phyloP scores from a whole-genome alignment of 1,139 yeast species.

The Debaryomyces sp. region DNA sequence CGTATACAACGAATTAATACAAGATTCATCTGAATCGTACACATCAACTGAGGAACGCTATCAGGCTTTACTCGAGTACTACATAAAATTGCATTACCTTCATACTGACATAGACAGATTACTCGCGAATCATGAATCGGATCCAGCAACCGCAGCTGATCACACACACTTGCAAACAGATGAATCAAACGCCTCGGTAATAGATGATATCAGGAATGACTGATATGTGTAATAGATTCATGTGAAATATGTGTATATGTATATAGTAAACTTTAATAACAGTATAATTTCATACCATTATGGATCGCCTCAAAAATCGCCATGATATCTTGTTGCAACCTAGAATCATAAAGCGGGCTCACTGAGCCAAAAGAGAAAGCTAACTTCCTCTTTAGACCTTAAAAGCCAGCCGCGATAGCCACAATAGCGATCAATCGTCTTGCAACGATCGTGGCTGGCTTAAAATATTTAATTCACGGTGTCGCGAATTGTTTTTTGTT shows the following conservation, averaged over 20 bases:
- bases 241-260: not conserved
- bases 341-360: not conserved
- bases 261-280: not conserved
- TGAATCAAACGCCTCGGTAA: not conserved
- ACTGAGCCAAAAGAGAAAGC: not conserved
- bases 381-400: not conserved
- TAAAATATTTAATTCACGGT: slow-evolving; percentile 1
- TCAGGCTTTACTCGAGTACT: slow-evolving; percentile 1
- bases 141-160: not conserved
- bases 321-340: not conserved
- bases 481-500: slow-evolving; percentile 4
- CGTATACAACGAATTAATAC: not conserved
- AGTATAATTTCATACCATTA: not conserved
- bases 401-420: not conserved
- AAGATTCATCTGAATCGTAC: slow-evolving; percentile 1
- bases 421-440: not conserved
- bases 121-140: not conserved
- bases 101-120: not conserved
- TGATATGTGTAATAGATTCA: not conserved
- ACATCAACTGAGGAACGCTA: not conserved
- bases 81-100: slow-evolving; percentile 5
- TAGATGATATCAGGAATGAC: not conserved
- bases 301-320: not conserved
- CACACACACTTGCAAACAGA: not conserved
- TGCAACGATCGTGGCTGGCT: slow-evolving; percentile 1